Percentiles rank a stretch among this genome's conserved stretches.
phyloP scores from a whole-genome alignment of 2,329 filamentous ascomycete genomes.

The Coniella lustricola region DNA sequence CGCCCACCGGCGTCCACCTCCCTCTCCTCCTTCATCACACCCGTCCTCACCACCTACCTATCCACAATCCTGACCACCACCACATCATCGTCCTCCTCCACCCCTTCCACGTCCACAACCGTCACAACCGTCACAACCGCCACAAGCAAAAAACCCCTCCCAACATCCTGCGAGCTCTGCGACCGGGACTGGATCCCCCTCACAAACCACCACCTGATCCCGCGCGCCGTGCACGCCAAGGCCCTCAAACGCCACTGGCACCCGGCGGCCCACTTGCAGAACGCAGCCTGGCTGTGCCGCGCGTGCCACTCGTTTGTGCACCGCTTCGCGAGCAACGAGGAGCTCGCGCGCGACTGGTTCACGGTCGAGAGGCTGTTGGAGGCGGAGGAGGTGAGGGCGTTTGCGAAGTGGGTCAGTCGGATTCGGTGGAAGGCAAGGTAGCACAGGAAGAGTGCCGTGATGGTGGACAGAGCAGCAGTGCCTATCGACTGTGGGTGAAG shows the following conservation, averaged over 20 bases:
- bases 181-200: conserved; percentile 65
- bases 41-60: conserved; percentile 59
- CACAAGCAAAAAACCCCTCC: too few species aligned
- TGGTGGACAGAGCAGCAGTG: too few species aligned
- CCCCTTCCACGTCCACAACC: conserved; percentile 56
- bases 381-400: conserved; percentile 64
- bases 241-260: conserved; percentile 75
- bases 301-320: conserved; percentile 83
- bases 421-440: conserved; percentile 64
- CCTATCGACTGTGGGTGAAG: too few species aligned
- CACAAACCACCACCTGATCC: conserved; percentile 82
- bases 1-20: conserved; percentile 29
- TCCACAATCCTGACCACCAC: conserved; percentile 39
- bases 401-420: conserved; percentile 64
- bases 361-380: conserved; percentile 64
- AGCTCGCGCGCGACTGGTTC: conserved; percentile 64
- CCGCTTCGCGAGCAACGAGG: conserved; percentile 66
- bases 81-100: conserved; percentile 29
- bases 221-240: conserved; percentile 68
- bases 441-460: neutral
- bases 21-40: conserved; percentile 51
- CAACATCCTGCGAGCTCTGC: conserved; percentile 70
- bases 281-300: conserved; percentile 79
- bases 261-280: conserved; percentile 64
- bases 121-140: conserved; percentile 38